phyloP scores from a whole-genome alignment of 1,284 basidiomycete species.

The Thelephora terrestris region DNA sequence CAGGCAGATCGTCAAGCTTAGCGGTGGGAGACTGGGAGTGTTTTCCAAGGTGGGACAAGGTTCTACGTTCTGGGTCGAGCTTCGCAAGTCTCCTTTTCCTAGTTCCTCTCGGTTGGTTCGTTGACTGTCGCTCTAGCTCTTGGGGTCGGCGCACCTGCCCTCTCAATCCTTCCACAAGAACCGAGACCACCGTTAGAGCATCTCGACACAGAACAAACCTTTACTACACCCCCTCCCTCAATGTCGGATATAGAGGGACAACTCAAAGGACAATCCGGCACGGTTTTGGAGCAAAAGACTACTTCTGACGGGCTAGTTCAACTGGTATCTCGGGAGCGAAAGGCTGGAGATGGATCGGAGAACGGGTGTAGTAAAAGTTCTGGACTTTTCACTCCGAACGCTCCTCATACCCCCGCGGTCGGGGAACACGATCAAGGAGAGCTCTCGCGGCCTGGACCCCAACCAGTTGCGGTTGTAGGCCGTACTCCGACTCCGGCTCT shows the following conservation, averaged over 20 bases:
- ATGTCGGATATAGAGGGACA: not conserved
- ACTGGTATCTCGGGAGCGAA: not conserved
- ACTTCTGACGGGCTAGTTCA: not conserved
- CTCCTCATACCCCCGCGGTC: too few species aligned
- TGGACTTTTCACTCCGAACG: not conserved
- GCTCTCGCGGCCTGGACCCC: too few species aligned
- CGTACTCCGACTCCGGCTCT: too few species aligned
- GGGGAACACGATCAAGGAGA: too few species aligned
- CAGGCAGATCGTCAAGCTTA: slow-evolving; percentile 81
- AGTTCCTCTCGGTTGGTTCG: slow-evolving; percentile 5
- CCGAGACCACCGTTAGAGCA: not conserved
- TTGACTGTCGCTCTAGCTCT: slow-evolving; percentile 19
- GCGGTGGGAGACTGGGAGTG: slow-evolving; percentile 72
- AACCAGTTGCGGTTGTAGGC: too few species aligned
- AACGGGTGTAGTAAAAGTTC: too few species aligned
- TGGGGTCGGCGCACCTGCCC: slow-evolving; percentile 28
- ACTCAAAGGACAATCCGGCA: not conserved
- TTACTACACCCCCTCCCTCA: not conserved
- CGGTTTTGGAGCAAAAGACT: not conserved
- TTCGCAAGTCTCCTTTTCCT: slow-evolving; percentile 33
- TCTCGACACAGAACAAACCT: not conserved
- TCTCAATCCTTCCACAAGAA: slow-evolving; percentile 10
- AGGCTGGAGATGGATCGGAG: too few species aligned
- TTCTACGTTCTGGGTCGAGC: slow-evolving; percentile 74
- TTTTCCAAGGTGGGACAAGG: slow-evolving; percentile 50